A percentile compares a stretch with the other conserved stretches of the same genome.
These are phyloP conservation scores for Penicillium sp. DNA, from an alignment of 2,329 filamentous ascomycete species.

Conservation along the genomic window DNA sequence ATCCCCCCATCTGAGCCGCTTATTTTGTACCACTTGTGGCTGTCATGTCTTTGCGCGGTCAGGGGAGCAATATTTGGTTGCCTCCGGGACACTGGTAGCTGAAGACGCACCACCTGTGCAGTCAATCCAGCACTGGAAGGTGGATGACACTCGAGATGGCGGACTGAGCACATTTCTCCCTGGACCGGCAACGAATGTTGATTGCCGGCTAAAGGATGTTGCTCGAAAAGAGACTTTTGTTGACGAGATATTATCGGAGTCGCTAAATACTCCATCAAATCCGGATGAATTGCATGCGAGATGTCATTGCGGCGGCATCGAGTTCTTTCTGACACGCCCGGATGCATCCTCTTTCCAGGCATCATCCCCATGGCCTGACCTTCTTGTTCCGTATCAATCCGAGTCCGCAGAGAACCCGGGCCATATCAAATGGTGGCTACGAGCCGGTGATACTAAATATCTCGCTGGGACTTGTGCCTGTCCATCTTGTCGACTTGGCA, in stretches of 20 bases:
- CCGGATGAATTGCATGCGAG: constrained; percentile 40
- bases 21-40: constrained; percentile 54
- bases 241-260: neutral
- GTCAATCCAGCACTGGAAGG: constrained; percentile 30
- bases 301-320: constrained; percentile 58
- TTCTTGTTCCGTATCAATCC: constrained; percentile 51
- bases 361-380: constrained; percentile 54
- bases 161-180: constrained; percentile 29
- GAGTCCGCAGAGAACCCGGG: constrained; percentile 45
- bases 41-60: constrained; percentile 41
- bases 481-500: constrained; percentile 58
- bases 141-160: constrained; percentile 29
- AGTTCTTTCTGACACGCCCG: constrained; percentile 59
- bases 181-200: constrained; percentile 13
- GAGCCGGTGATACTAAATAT: constrained; percentile 50
- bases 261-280: neutral
- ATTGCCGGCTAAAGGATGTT: constrained; percentile 23
- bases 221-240: neutral
- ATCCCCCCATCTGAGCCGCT: constrained; percentile 44
- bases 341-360: constrained; percentile 46
- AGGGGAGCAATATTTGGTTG: constrained; percentile 32
- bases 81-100: constrained; percentile 32
- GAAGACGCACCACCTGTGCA: constrained; percentile 17
- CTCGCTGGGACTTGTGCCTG: constrained; percentile 63
- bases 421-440: constrained; percentile 62